Percentiles rank a stretch among this genome's conserved stretches.
Evolutionary conservation across 805 yeast species (phyloP).

Genomic region (Schizosaccharomyces lindneri): DNA sequence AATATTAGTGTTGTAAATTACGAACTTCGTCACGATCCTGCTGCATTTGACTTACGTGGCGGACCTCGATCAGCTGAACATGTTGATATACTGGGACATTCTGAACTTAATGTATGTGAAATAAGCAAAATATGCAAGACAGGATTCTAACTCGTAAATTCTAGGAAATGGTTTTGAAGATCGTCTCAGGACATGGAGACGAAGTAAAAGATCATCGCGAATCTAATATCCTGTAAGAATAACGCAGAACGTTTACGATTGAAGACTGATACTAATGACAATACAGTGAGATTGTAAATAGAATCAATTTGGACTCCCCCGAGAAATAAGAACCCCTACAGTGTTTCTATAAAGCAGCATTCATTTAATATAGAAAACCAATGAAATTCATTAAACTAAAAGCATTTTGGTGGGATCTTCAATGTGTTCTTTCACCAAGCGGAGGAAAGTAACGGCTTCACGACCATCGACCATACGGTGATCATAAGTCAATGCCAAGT

Average conservation of each 20-base stretch:
- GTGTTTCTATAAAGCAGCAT: neutral
- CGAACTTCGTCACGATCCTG: constrained; percentile 85
- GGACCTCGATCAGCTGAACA: constrained; percentile 96
- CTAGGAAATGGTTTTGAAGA: constrained; percentile 36
- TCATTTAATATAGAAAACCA: neutral
- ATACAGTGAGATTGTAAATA: neutral
- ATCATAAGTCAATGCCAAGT: constrained; percentile 91
- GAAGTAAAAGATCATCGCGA: constrained; percentile 25
- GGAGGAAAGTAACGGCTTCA: constrained; percentile 94
- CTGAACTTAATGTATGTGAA: constrained; percentile 47
- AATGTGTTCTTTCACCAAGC: constrained; percentile 82
- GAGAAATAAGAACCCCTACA: neutral
- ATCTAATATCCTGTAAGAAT: neutral
- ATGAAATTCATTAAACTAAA: constrained; percentile 14
- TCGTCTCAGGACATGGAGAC: constrained; percentile 62
- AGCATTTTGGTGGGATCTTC: constrained; percentile 99
- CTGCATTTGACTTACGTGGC: constrained; percentile 78
- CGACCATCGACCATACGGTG: constrained; percentile 96
- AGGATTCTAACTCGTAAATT: neutral
- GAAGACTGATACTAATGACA: neutral
- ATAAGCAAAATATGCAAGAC: neutral
- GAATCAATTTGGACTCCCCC: neutral
- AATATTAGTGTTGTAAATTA: constrained; percentile 47
- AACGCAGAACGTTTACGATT: no score
- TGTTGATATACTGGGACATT: constrained; percentile 84